These are phyloP conservation scores for Trapa bicornis DNA, from an alignment of 345 rosid species.

Conservation along the genomic window DNA sequence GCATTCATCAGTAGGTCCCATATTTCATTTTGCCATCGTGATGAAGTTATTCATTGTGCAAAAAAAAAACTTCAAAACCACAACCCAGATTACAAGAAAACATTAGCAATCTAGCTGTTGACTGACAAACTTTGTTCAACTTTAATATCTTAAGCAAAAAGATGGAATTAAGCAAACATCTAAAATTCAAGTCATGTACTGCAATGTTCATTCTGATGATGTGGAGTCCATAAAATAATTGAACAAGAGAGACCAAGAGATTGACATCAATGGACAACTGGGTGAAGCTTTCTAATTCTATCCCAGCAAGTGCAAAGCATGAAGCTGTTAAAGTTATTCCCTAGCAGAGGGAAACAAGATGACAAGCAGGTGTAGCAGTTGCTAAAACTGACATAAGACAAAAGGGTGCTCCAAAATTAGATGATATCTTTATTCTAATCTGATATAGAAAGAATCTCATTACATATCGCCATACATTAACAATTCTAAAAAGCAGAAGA, in stretches of 20 bases:
- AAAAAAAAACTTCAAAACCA: background rate
- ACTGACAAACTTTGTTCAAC: background rate
- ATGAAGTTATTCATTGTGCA: background rate
- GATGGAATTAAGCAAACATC: background rate
- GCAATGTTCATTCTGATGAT: background rate
- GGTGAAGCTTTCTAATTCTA: background rate
- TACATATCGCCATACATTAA: conserved; percentile 1
- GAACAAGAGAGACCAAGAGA: background rate
- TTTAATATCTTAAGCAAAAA: background rate
- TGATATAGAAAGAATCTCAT: background rate
- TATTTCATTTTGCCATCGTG: background rate
- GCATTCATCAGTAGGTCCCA: background rate
- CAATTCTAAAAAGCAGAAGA: background rate
- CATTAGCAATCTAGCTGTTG: background rate
- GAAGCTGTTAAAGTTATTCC: background rate
- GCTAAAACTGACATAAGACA: conserved; percentile 1
- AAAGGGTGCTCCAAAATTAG: background rate
- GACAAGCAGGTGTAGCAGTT: background rate
- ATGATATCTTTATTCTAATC: background rate
- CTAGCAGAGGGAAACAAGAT: background rate
- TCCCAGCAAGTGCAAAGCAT: background rate
- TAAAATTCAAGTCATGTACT: background rate
- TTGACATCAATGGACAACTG: background rate
- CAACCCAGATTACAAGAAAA: background rate
- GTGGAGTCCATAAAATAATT: background rate